Percentiles rank a stretch among this genome's conserved stretches.
Conservation (phyloP, 1,139 yeast species). For the Magnusiomyces magnusii region DNA sequence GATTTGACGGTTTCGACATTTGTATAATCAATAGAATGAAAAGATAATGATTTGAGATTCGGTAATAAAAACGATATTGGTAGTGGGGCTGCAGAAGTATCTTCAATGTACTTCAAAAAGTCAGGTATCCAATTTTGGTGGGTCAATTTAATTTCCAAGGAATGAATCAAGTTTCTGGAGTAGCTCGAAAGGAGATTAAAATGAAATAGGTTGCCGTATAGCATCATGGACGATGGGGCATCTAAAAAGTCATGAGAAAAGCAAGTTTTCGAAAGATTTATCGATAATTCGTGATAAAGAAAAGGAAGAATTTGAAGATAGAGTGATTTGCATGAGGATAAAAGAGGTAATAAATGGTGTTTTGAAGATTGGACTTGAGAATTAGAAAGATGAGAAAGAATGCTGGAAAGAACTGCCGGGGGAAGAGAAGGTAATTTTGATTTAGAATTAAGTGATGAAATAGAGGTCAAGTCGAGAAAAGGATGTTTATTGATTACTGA, state of each 20-base stretch:
- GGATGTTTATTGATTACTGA: not conserved
- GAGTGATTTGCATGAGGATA: not conserved
- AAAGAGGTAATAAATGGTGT: not conserved
- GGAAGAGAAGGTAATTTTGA: not conserved
- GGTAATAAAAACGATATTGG: constrained; percentile 34
- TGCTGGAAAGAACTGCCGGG: not conserved
- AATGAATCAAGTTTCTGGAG: not conserved
- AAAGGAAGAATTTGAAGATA: not conserved
- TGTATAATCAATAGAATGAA: not conserved
- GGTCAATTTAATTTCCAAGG: not conserved
- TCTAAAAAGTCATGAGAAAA: not conserved
- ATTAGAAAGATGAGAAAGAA: not conserved
- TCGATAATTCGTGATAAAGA: not conserved
- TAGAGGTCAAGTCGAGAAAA: not conserved
- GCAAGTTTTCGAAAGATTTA: not conserved
- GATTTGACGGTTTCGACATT: not conserved
- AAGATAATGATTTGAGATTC: not conserved
- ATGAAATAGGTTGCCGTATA: not conserved
- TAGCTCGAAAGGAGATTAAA: not conserved
- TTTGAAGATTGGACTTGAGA: not conserved
- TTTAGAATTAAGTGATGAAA: not conserved
- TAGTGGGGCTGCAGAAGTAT: constrained; percentile 96
- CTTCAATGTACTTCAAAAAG: constrained; percentile 98
- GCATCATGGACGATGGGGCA: not conserved
- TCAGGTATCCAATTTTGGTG: constrained; percentile 44